Base-by-base conservation (phyloP, 345 rosid species). In the Xanthoceras sorbifolium region DNA sequence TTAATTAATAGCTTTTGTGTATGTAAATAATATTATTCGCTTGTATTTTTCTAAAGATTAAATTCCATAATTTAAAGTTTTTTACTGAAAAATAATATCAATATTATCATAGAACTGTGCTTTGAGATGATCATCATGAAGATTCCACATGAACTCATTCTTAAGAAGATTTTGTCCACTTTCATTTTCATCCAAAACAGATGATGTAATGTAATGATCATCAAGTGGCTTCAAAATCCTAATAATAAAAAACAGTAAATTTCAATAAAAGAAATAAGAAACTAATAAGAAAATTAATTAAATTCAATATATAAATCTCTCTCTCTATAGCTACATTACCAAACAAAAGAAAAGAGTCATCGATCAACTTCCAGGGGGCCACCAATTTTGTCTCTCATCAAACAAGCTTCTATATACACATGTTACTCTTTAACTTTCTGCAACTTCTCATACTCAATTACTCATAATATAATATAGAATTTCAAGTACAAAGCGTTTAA, bases 161-260 rank as follows among this genome's bases (percentile, higher is more conserved):
- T 29, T 50, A 8, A 29, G 50, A 38, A 14, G 36, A 25, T 57
- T 5, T 8, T 17, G 76, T 59, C 54, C 38, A 72, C 6, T 9
- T 42, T 29, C 36, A 40, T 9, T 25, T 22, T 73, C 50, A 57
- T 74, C 81, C 77, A 66, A 77, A 83, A 44, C 20, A 18, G 70
- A 22, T 74, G 78, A 77, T 71, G 81, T 32, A 75, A 77, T 71
- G 81, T 32, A 75, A 25, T 46, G 26, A 32, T 59, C 34, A 31
- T 63, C 36, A 20, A 25, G 14, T 50, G 57, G 69, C 72, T 34
- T 38, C 40, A 72, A 54, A 31, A 69, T 38, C 6, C 38, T 57
- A 42, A 71, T 57, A 42, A 71, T 18, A n/a, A 62, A 12, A 46
- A 50, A n/a, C 31, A 34, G 5, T 20, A 22, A 22, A 50, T 17